Percentiles rank a stretch among this genome's conserved stretches.
Conservation (phyloP, 352 stramenopile genomes). For the Phytophthora hibernalis region DNA sequence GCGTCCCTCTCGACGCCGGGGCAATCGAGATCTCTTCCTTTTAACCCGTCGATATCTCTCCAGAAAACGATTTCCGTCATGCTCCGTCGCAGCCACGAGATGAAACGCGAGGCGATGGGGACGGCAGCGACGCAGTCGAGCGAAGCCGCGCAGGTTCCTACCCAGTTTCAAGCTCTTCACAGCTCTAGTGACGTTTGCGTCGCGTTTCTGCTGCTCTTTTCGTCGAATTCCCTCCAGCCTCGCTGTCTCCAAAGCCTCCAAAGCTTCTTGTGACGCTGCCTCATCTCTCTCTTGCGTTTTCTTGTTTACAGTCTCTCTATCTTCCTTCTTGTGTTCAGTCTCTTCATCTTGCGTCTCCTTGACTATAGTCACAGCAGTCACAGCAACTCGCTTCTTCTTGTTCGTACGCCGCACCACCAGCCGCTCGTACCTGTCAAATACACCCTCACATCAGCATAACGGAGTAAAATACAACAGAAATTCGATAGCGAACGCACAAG, state of each 20-base stretch:
- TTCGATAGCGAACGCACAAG: conserved; percentile 21
- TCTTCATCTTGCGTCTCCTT: too few relatives aligned
- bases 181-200: conserved; percentile 5
- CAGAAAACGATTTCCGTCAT: conserved; percentile 9
- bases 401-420: conserved; percentile 34
- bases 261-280: conserved; percentile 3
- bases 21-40: background rate
- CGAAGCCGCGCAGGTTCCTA: conserved; percentile 35
- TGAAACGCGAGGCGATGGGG: conserved; percentile 28
- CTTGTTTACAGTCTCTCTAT: background rate
- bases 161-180: conserved; percentile 29
- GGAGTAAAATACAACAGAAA: background rate
- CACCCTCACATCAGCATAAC: background rate
- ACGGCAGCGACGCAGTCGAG: conserved; percentile 20
- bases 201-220: conserved; percentile 19
- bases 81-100: conserved; percentile 17
- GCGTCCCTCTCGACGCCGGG: background rate
- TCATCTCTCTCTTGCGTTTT: background rate
- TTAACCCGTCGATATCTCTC: conserved; percentile 11
- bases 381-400: conserved; percentile 16
- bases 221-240: conserved; percentile 7
- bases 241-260: conserved; percentile 10
- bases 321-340: conserved; percentile 24
- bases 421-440: conserved; percentile 40
- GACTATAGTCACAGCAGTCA: too few relatives aligned